These are phyloP conservation scores for Mucor piriformis DNA, from an alignment of 371 early-diverging fungal species.

Conservation along the genomic window DNA sequence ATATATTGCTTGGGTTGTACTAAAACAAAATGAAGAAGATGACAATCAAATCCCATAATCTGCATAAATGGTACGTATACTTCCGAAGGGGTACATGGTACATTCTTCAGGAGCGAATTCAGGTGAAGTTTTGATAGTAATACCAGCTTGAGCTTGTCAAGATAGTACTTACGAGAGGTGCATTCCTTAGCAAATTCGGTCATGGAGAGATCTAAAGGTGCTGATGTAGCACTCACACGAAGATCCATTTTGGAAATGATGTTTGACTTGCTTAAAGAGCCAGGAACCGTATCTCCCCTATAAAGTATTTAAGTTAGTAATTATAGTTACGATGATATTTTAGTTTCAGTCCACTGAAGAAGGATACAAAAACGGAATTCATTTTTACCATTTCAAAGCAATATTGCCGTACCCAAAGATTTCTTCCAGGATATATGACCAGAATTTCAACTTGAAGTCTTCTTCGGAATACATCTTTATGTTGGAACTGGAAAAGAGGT, in stretches of 20 bases:
- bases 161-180: constrained; percentile 14
- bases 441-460: constrained; percentile 18
- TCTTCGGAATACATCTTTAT: constrained; percentile 15
- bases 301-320: constrained; percentile 17
- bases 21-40: constrained; percentile 6
- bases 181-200: constrained; percentile 19
- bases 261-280: constrained; percentile 17
- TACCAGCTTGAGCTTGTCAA: constrained; percentile 16
- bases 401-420: constrained; percentile 17
- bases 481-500: constrained; percentile 12
- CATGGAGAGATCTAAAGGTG: constrained; percentile 11
- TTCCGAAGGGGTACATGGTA: constrained; percentile 1
- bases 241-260: constrained; percentile 15
- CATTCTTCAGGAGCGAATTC: constrained; percentile 1
- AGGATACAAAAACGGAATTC: not conserved
- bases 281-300: constrained; percentile 23
- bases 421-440: constrained; percentile 11
- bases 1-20: constrained; percentile 6
- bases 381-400: constrained; percentile 9
- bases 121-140: constrained; percentile 17
- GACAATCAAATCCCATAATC: constrained; percentile 17
- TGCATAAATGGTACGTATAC: constrained; percentile 9
- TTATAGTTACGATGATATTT: constrained; percentile 7
- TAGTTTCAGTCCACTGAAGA: constrained; percentile 9
- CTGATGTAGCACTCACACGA: constrained; percentile 1